Base-by-base conservation (phyloP, 352 stramenopile genomes). In the Phytophthora colocasiae region DNA sequence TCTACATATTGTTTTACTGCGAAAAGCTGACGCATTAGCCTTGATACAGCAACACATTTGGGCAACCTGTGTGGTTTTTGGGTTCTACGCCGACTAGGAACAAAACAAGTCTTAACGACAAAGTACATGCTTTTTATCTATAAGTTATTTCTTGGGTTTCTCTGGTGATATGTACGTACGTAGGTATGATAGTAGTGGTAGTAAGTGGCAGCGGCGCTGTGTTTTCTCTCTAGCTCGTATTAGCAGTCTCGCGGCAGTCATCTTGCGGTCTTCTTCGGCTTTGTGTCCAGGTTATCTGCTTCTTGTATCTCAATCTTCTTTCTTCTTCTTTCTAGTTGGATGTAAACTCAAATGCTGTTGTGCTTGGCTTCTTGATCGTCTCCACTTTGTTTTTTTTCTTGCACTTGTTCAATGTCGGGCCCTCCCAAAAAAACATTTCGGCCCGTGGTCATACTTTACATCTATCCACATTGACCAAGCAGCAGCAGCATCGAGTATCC, bases 41-140 rank as follows among this genome's bases (percentile, higher is more conserved):
- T 50, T 59, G 15, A n/a, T 39, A 17, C 36, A 93, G 87, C 77
- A 96, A 75, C 79, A 91, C 46, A 81, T 98, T 48, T 98, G 89
- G 89, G 85, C 88, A 19, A 97, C 83, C 8, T 96, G 88, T 46
- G 71, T 98, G 6, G 86, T 97, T 36, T 98, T 98, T 68, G 90
- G 83, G 27, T 82, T 98, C 40, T 98, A 98, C 55, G 77, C 90
- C 3, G 91, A 97, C 67, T 98, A 74, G 73, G 40, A 24, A 44
- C 38, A 39, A 19, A 43, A 34, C 4, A 54, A 56, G 17, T 29
- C 36, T 53, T 7, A 44, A 75, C 55, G 61, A 46, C 62, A 69
- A 68, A 75, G 44, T 60, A 63, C 31, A 75, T 68, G 53, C 54
- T 71, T 60, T 78, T 63, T 36, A 74, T 78, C 62, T 73, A 86